A percentile compares a stretch with the other conserved stretches of the same genome.
Conservation (phyloP, 805 yeast species). For the Vanderwaltozyma verrucispora region DNA sequence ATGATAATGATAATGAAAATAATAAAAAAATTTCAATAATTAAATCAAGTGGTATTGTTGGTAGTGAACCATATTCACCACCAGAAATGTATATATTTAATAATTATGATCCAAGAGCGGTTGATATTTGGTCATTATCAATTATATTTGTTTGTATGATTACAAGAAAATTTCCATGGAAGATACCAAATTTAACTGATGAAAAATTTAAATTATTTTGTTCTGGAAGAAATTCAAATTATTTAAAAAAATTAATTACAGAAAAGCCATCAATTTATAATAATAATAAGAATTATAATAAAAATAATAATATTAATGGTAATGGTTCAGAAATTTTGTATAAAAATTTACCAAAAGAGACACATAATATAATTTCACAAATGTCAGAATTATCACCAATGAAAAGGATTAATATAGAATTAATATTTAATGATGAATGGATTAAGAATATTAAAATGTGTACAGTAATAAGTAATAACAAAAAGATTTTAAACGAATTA, state of each 20-base stretch:
- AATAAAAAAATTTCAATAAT: too few relatives aligned
- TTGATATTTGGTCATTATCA: slow-evolving; percentile 89
- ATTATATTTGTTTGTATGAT: slow-evolving; percentile 90
- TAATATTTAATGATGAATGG: not conserved
- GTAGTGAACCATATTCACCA: slow-evolving; percentile 82
- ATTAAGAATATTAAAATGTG: not conserved
- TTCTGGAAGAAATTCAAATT: slow-evolving; percentile 56
- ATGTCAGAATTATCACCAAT: not conserved
- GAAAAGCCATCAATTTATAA: slow-evolving; percentile 33
- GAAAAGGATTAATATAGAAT: not conserved
- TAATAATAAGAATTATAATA: not conserved
- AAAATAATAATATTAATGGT: not conserved
- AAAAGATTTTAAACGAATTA: not conserved
- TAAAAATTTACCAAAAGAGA: not conserved
- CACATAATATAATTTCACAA: not conserved
- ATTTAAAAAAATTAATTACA: slow-evolving; percentile 52
- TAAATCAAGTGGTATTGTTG: slow-evolving; percentile 67
- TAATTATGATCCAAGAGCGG: slow-evolving; percentile 85
- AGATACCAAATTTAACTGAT: slow-evolving; percentile 74
- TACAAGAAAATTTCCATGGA: slow-evolving; percentile 89
- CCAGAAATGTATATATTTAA: slow-evolving; percentile 83
- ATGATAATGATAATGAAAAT: slow-evolving; percentile 42
- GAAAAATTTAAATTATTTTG: slow-evolving; percentile 76
- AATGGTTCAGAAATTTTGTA: not conserved
- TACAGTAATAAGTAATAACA: not conserved